Base-by-base conservation (phyloP, 345 rosid species). In the Camelina neglecta region DNA sequence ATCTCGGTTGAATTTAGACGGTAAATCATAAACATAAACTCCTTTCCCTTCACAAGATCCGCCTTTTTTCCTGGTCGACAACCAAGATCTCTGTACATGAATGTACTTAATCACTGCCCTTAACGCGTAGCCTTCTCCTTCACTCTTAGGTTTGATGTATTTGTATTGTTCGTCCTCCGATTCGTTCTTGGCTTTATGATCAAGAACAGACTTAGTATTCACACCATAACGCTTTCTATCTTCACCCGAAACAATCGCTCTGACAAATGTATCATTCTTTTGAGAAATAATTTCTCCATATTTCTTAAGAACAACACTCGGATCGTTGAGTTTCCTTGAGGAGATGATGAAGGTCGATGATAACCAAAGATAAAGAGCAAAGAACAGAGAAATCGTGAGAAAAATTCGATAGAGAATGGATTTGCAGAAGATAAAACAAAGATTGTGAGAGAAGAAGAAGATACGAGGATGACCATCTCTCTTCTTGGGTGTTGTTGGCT, bases 1-100 rank as follows among this genome's bases (percentile, higher is more conserved):
- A 75, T 89, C 93, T 85, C 82, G 84, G 51, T 86, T 89, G 84
- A 90, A 90, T 76, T 90, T 92, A 6, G 89, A 57, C 2, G 96
- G 92, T 72, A 90, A 65, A 73, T 90, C 87, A 60, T 92, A 88
- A 63, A 92, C 91, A 72, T 76, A 88, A 29, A 90, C 57, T 29
- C 91, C 92, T 67, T 67, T 84, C 9, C 86, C 90, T 11, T 86
- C 79, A 51, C 97, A 88, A 2, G 80, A 63, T 20, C 69, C 8
- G 2, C 20, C 51, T 23, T 24, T n/a, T 35, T 15, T 9, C 29
- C 45, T 11, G 4, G 31, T 11, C 11, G 58, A 65, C 39, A 74
- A 9, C 78, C 78, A 74, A 13, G 92, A 87, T 56, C 96, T 79
- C 21, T 90, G 97, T 18, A 78, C 49, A 21, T 74, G 70, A 29